Conservation (phyloP, 495 filamentous ascomycete genomes). For the Cenococcum geophilum region DNA sequence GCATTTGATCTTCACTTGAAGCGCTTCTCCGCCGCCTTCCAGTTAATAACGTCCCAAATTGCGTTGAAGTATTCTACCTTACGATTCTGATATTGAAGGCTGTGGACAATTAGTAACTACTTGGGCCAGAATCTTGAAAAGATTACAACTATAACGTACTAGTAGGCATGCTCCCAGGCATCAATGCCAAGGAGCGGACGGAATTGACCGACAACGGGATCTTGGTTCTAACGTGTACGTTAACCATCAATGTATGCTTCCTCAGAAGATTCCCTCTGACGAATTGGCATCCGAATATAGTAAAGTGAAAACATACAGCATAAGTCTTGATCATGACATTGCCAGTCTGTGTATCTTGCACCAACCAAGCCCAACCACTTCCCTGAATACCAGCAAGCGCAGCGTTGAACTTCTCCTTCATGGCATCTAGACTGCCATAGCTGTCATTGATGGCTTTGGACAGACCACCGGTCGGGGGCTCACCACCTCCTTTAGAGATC, state of each 20-base stretch:
- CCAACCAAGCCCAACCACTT: constrained; percentile 91
- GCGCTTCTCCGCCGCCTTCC: constrained; percentile 87
- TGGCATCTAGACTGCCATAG: constrained; percentile 65
- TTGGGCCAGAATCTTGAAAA: background rate
- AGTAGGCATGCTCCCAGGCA: constrained; percentile 92
- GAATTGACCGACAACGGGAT: constrained; percentile 84
- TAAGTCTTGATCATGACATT: constrained; percentile 69
- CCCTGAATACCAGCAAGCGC: constrained; percentile 87
- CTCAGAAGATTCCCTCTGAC: too few relatives aligned
- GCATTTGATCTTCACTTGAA: constrained; percentile 44
- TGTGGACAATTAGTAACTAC: constrained; percentile 34
- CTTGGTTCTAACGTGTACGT: constrained; percentile 63
- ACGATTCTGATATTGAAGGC: constrained; percentile 94
- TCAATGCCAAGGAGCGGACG: constrained; percentile 86
- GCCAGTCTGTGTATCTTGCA: constrained; percentile 74
- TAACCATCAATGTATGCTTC: background rate
- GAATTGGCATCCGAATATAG: background rate
- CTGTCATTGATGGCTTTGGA: constrained; percentile 65
- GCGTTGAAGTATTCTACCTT: constrained; percentile 97
- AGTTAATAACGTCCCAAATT: constrained; percentile 97
- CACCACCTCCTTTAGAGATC: constrained; percentile 64
- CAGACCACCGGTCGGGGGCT: constrained; percentile 61
- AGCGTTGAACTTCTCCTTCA: constrained; percentile 71
- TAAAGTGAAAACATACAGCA: constrained; percentile 46
- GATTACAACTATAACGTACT: constrained; percentile 43